A percentile compares a stretch with the other conserved stretches of the same genome.
Evolutionary conservation across 2,329 filamentous ascomycete genomes (phyloP).

Genomic region (Phialophora macrospora): DNA sequence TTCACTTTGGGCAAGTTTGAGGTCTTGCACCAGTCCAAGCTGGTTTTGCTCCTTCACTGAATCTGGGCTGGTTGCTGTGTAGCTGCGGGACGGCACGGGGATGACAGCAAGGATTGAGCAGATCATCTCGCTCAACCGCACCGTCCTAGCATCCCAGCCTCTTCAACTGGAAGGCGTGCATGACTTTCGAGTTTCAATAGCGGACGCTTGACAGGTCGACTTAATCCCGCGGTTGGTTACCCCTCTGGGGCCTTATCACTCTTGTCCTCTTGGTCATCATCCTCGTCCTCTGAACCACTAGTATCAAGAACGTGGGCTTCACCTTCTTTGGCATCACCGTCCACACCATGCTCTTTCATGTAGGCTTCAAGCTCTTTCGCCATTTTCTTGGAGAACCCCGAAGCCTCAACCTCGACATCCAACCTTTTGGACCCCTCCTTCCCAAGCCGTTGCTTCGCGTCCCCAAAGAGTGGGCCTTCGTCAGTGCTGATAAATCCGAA

Average conservation of each 20-base stretch:
- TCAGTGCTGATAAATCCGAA: conserved; percentile 86
- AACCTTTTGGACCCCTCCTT: conserved; percentile 70
- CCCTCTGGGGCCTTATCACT: conserved; percentile 3
- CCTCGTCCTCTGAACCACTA: conserved; percentile 50
- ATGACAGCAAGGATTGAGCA: conserved; percentile 8
- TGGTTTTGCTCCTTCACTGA: background rate
- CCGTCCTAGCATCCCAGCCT: background rate
- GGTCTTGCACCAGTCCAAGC: background rate
- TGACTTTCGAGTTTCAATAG: background rate
- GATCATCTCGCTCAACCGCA: conserved; percentile 6
- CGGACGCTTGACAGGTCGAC: background rate
- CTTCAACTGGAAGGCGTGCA: background rate
- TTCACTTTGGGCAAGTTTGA: conserved; percentile 13
- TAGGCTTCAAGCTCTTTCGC: conserved; percentile 90
- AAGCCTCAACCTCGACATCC: conserved; percentile 87
- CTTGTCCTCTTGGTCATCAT: conserved; percentile 41
- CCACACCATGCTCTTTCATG: conserved; percentile 72
- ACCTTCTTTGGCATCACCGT: conserved; percentile 55
- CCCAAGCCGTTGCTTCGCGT: conserved; percentile 75
- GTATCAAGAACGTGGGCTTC: conserved; percentile 48
- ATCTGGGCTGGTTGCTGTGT: background rate
- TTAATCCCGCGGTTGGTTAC: conserved; percentile 5
- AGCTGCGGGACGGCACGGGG: conserved; percentile 10
- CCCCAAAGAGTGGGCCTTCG: conserved; percentile 81
- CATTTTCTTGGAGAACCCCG: conserved; percentile 96